Evolutionary conservation across 2,329 filamentous ascomycete species (phyloP), one percentile per base, ranked within the genome.

Genomic region (Ophiostoma angusticollis): DNA sequence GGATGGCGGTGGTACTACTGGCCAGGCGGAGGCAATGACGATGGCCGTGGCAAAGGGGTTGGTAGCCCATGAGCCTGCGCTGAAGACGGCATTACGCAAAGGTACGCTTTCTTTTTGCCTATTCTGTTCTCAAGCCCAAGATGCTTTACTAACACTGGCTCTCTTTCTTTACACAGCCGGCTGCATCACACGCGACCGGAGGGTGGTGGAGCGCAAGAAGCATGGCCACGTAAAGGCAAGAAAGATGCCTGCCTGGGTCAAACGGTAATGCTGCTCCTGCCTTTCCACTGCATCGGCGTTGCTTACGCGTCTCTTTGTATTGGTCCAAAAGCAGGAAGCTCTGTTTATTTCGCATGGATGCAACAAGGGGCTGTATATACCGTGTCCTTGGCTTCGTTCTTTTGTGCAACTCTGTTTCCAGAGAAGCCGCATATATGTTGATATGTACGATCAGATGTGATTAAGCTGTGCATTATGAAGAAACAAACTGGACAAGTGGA

Each of bases 161-260:
- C 42, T 47, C 46, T 42, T 50, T 52, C 41, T n/a, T n/a, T n/a
- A n/a, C n/a, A n/a, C 59, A 98, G 91, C 89, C 57, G 93, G 93
- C 47, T 86, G 82, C 60, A 74, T 98, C 47, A 93, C 87, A 37
- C 81, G 89, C 55, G 89, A 98, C 65, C 74, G 80, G 42, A 85
- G 89, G 65, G 78, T 71, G 55, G 93, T 98, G 50, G 91, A 98
- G 66, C 89, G 91, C 60, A 98, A 98, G 79, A 96, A 98, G 74
- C 76, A 85, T 41, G 93, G 91, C 51, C 84, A 85, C 55, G 63
- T 93, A 65, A 98, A 98, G 73, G 89, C 91, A 42, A 83, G 91
- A 64, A 98, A 98, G 78, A 93, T 82, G 77, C 89, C 89, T 44
- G 74, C 91, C 53, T 98, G 93, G 91, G 87, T 96, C 71, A 96